Evolutionary conservation across 116 monocot species (phyloP), one percentile per base, ranked within the genome.

Genomic region (Trichopus zeylanicus): DNA sequence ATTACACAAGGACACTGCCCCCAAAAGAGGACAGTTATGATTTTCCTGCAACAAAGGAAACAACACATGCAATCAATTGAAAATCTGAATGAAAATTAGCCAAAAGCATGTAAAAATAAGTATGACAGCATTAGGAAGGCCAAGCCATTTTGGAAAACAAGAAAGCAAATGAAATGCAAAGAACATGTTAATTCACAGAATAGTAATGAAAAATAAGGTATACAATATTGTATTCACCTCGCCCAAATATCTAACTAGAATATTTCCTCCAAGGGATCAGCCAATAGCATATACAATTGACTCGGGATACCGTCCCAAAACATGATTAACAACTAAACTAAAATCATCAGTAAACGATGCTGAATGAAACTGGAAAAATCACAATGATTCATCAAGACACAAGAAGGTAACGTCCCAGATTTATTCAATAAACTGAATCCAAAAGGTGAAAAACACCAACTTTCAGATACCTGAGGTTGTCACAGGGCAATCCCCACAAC

Each of bases 261-360:
- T 93, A 65, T 93, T 93, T 58, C 88, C 93, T 67, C 86, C 94
- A 63, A 94, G 82, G 46, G 89, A 94, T 89, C 89, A 89, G 15
- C 86, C 94, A 74, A 79, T 65, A 39, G 85, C 89, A 83, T 94
- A 89, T 31, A 94, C 32, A 48, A 79, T 94, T 47, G 89, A 75
- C 33, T 76, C 69, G 6, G 86, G 62, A 39, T 89, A 89, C 31
- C 70, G 61, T 38, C 33, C 59, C 62, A 52, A 67, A 61, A 94
- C 74, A 73, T 81, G 78, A 59, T 67, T 34, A 57, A 89, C 73
- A 29, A 94, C 89, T 76, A 89, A 73, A 38, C 60, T 28, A 29
- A 94, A 78, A 81, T 94, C 94, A 25, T 65, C 78, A 6, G 89
- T 86, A 72, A 81, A 94, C 37, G 94, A 94, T 60, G 94, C 94